Evolutionary conservation across 305 asterid species (phyloP).

Genomic region (Solanum hybrid): DNA sequence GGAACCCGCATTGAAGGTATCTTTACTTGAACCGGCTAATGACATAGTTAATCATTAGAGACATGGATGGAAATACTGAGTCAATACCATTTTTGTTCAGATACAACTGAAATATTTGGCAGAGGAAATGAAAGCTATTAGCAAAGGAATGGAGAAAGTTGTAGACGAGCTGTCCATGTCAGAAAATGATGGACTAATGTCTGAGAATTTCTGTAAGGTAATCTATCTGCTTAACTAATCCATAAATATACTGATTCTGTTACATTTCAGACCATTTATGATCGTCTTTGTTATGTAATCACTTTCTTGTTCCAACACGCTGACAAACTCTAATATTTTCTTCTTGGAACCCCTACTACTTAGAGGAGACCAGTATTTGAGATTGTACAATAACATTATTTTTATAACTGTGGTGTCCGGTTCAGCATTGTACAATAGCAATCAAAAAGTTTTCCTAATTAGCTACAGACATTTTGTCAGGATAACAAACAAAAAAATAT

Average conservation of each 20-base stretch:
- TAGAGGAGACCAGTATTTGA: neutral
- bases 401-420: neutral
- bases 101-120: slow-evolving; percentile 74
- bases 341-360: neutral
- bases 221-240: neutral
- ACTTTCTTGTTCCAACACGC: neutral
- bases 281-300: neutral
- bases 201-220: slow-evolving; percentile 62
- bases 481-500: neutral
- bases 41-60: neutral
- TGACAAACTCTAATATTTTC: neutral
- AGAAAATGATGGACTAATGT: slow-evolving; percentile 61
- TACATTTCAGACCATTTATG: neutral
- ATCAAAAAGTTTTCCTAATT: neutral
- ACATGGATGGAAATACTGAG: neutral
- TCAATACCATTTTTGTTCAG: slow-evolving; percentile 24
- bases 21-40: neutral
- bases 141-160: slow-evolving; percentile 73
- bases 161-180: slow-evolving; percentile 60
- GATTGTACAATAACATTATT: neutral
- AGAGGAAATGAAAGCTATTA: slow-evolving; percentile 82
- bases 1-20: slow-evolving; percentile 80
- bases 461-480: neutral
- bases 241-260: neutral
- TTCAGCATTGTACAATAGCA: neutral